Evolutionary conservation across 1,284 basidiomycete species (phyloP), one percentile per base, ranked within the genome.

Genomic region (Malassezia yamatoensis): DNA sequence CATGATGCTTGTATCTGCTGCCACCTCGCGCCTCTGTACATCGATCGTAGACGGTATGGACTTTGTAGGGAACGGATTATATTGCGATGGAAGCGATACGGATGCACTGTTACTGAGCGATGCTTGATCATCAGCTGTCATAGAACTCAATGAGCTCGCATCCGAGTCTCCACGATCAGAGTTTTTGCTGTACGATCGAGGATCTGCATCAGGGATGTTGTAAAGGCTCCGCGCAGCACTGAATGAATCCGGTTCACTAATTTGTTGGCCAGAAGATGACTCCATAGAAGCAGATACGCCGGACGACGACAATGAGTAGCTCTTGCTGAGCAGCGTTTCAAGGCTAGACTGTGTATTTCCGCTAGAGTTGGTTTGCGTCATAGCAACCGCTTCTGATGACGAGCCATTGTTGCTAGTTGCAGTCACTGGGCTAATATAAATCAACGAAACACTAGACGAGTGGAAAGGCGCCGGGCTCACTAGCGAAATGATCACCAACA

Each of bases 401-500:
- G 21, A 45, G 24, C 29, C 21, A 32, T 45, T 45, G 24, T 11
- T 33, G 15, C 9, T 43, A 13, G 43, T 8, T 1, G 10, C 43
- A 11, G 18, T 15, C 15, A 29, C 24, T 8, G 55, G 50, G 18
- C 39, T 43, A 13, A 58, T 43, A 32, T 58, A 58, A 10, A 58
- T n/a, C 16, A 58, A 32, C 45, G 55, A 53, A 5, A 58, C 44
- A 37, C 45, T 49, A n/a, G 55, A 58, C 16, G 32, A 24, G 41
- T 58, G 50, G 5, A 32, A 49, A 37, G 55, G 55, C 34, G 49
- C 55, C 5, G 55, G 55, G 35, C 51, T 58, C 34, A 53, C n/a
- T 9, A 58, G 49, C 18, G 55, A n/a, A 10, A 58, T 32, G 18
- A 58, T 15, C 2, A 58, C 40, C 12, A 58, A 11, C 20, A 58